Base-by-base conservation (phyloP, 768 basidiomycete species). In the Tylopilus rubrobrunneus region DNA sequence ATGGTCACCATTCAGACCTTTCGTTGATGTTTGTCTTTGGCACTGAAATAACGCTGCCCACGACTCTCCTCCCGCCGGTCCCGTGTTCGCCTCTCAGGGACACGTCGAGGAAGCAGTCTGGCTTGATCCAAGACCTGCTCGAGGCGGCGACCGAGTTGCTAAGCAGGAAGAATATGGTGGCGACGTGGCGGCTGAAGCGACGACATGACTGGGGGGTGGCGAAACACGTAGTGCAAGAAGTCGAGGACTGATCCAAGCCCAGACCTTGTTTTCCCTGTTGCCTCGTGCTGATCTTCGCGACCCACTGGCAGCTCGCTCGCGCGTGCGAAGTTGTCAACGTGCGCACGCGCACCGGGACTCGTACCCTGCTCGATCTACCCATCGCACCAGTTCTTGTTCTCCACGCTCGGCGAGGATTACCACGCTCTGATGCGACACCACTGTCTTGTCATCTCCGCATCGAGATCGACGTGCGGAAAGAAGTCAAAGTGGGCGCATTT, bases 381-480 rank as follows among this genome's bases (percentile, higher is more conserved):
- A 17, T 83, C 85, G 0, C 89, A 92, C 58, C 91, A 95, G 55
- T 91, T 96, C 66, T 76, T 84, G 10, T 96, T 96, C 74, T 78
- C 81, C 60, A 78, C 83, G 3, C 77, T 92, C 1, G 82, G 83
- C 12, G 83, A 86, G 57, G 86, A 92, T 60, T 90, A 92, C 63
- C 85, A 91, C 52, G 85, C 89, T 0, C 79, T 89, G 19, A 80
- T 86, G 34, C 82, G 83, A 33, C 76, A 78, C 4, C 81, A 80
- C 56, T 79, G 82, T 50, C 75, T 88, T 44, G 82, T 84, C 52
- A 74, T 85, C 31, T 67, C 74, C 2, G 81, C 2, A 46, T 63
- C 34, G 82, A 80, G 76, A 79, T 93, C 49, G 81, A 85, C 15
- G 90, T 92, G 8, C 80, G 89, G 17, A 78, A 76, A 48, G 82